Conservation (phyloP, 2,329 filamentous ascomycete genomes). For the Sporothrix variecibatus region DNA sequence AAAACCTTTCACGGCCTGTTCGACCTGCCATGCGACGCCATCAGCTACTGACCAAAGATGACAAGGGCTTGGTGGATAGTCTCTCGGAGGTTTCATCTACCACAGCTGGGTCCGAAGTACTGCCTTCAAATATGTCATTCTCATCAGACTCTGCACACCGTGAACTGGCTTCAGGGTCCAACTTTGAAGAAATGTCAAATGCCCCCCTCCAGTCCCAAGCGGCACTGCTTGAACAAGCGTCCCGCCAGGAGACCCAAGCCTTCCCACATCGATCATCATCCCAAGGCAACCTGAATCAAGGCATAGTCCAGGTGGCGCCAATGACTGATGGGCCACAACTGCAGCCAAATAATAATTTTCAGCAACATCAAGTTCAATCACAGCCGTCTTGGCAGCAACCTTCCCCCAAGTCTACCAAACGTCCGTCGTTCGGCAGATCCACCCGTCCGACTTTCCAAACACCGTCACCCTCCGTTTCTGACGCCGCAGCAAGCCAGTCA, state of each 20-base stretch:
- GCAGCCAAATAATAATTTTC: conserved; percentile 28
- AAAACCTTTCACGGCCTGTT: conserved; percentile 65
- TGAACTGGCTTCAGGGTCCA: neutral
- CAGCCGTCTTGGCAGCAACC: conserved; percentile 33
- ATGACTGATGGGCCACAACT: conserved; percentile 34
- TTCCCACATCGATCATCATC: conserved; percentile 59
- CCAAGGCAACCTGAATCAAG: conserved; percentile 48
- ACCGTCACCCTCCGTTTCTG: neutral
- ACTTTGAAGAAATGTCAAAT: neutral
- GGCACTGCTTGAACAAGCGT: neutral
- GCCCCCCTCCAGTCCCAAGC: neutral
- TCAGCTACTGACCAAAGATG: conserved; percentile 45
- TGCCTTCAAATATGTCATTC: too few relatives aligned
- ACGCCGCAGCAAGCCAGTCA: conserved; percentile 43
- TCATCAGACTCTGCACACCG: neutral
- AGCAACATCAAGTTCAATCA: conserved; percentile 24
- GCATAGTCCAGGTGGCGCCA: conserved; percentile 40
- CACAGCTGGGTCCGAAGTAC: neutral
- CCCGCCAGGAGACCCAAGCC: conserved; percentile 35
- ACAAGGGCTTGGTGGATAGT: neutral
- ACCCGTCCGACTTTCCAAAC: conserved; percentile 29
- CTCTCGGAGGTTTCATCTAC: neutral
- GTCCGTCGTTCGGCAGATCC: conserved; percentile 30
- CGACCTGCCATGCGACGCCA: conserved; percentile 48
- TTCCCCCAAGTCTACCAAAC: conserved; percentile 39